Evolutionary conservation across 371 early-diverging fungal species (phyloP).

Genomic region (Blyttiomyces sp.): DNA sequence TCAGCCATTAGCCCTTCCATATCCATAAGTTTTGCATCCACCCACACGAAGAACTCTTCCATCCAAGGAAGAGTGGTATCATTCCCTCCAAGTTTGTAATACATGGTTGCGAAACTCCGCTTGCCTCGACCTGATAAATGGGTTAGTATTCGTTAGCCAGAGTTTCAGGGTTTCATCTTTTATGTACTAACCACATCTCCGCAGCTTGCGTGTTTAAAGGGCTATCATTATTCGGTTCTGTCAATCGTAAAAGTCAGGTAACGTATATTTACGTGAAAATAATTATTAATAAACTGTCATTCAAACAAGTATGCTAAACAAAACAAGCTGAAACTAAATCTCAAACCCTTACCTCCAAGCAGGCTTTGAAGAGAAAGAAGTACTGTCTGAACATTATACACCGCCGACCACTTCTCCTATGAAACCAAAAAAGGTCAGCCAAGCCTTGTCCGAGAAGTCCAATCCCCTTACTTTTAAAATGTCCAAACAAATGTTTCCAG

Average conservation of each 20-base stretch:
- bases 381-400: constrained; percentile 67
- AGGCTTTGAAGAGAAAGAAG: constrained; percentile 62
- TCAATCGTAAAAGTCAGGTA: background rate
- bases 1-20: too few relatives aligned
- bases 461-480: constrained; percentile 51
- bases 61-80: too few relatives aligned
- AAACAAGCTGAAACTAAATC: background rate
- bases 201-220: constrained; percentile 64
- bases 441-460: background rate
- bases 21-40: too few relatives aligned
- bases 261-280: constrained; percentile 9
- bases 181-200: constrained; percentile 54
- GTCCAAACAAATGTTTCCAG: constrained; percentile 66
- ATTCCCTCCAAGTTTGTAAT: background rate
- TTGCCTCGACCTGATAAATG: too few relatives aligned
- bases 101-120: background rate
- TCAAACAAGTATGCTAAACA: background rate
- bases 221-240: constrained; percentile 63
- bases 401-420: constrained; percentile 69
- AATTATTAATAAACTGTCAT: background rate
- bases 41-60: too few relatives aligned
- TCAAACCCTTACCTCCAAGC: constrained; percentile 43
- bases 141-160: too few relatives aligned
- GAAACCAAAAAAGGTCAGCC: background rate
- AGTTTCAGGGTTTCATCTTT: too few relatives aligned